phyloP scores from a whole-genome alignment of 495 filamentous ascomycete species.

The Penicillium antarcticum region DNA sequence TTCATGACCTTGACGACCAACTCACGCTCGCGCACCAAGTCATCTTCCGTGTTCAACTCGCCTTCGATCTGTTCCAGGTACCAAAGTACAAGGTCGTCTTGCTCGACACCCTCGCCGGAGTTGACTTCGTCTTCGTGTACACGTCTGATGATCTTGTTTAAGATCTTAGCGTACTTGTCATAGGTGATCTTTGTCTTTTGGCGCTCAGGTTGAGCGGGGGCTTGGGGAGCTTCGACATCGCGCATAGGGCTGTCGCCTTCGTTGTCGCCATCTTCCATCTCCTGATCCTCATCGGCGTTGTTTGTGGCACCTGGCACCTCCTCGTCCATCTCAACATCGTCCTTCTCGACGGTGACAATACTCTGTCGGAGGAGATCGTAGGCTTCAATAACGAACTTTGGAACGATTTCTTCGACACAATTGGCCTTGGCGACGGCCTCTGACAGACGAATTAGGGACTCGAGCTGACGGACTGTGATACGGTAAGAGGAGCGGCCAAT shows the following conservation, averaged over 20 bases:
- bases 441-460: conserved; percentile 88
- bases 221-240: conserved; percentile 36
- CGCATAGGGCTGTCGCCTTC: conserved; percentile 74
- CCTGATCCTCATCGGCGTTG: conserved; percentile 30
- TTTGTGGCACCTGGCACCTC: conserved; percentile 47
- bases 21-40: conserved; percentile 69
- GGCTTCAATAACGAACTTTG: conserved; percentile 84
- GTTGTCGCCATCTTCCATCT: conserved; percentile 48
- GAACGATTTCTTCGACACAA: conserved; percentile 86
- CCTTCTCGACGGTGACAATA: conserved; percentile 97
- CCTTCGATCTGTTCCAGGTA: conserved; percentile 92
- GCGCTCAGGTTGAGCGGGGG: conserved; percentile 37
- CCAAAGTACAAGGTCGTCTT: conserved; percentile 82
- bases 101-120: conserved; percentile 82
- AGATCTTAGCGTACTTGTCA: conserved; percentile 88
- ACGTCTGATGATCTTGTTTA: conserved; percentile 76
- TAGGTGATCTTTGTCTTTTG: conserved; percentile 88
- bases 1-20: conserved; percentile 86
- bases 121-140: conserved; percentile 73
- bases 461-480: conserved; percentile 94
- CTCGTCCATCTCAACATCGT: conserved; percentile 95
- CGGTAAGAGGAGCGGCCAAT: conserved; percentile 90
- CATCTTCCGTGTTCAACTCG: conserved; percentile 76
- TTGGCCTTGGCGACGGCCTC: conserved; percentile 97
- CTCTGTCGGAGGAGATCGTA: conserved; percentile 85